phyloP scores from a whole-genome alignment of 177 flowering plant genomes.

The Telopea speciosissima region DNA sequence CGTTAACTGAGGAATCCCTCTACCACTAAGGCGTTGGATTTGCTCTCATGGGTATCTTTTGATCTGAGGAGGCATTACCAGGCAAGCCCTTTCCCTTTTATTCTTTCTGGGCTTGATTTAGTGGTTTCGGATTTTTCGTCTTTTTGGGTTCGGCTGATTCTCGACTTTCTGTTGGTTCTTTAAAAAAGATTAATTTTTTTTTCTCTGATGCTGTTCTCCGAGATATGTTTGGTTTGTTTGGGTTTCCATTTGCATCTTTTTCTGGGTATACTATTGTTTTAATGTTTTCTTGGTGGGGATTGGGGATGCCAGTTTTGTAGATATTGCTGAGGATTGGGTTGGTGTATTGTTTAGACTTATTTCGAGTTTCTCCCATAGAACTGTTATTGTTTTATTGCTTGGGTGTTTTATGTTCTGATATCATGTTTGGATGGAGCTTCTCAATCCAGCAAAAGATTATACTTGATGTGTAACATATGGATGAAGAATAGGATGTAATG shows the following conservation, averaged over 20 bases:
- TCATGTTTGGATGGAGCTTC: too few species aligned
- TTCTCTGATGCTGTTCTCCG: not conserved
- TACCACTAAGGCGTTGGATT: not conserved
- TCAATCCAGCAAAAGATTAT: too few species aligned
- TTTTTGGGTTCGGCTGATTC: not conserved
- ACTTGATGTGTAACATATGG: not conserved
- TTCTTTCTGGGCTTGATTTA: not conserved
- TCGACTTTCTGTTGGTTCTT: not conserved
- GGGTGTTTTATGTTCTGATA: too few species aligned
- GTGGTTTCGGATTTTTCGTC: not conserved
- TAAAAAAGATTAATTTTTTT: not conserved
- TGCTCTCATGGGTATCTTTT: not conserved
- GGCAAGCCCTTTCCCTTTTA: not conserved
- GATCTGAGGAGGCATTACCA: not conserved
- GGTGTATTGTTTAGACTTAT: not conserved
- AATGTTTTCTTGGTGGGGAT: too few species aligned
- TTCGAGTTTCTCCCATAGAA: not conserved
- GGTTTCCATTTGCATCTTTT: not conserved
- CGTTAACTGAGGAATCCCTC: not conserved
- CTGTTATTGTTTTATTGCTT: not conserved
- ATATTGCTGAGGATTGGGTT: not conserved
- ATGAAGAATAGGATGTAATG: not conserved
- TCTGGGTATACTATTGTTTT: not conserved
- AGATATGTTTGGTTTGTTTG: not conserved
- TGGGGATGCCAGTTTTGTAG: not conserved